Evolutionary conservation across 139 green algal genomes (phyloP).

Genomic region (Medakamo hakoo): DNA sequence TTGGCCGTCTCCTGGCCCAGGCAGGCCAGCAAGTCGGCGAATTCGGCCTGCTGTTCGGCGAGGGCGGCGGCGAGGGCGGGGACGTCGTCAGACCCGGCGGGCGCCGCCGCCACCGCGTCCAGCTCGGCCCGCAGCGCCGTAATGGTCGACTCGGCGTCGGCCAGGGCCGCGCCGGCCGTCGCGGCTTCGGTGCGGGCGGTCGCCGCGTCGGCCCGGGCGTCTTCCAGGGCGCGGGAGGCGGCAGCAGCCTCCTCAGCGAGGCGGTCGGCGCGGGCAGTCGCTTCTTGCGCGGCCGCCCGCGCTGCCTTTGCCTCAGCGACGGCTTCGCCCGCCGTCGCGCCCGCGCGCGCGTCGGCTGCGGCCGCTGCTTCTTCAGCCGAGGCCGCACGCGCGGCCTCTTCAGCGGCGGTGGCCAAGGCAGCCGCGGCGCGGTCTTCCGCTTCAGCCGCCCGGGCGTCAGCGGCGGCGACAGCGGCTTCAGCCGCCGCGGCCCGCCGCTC

Average conservation of each 20-base stretch:
- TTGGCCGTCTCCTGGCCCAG: constrained; percentile 9
- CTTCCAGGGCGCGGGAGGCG: background rate
- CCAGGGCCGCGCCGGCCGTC: background rate
- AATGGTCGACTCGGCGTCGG: background rate
- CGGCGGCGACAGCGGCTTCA: background rate
- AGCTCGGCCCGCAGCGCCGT: too few species aligned
- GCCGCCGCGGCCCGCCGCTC: background rate
- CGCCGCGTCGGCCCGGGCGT: background rate
- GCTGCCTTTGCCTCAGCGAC: background rate
- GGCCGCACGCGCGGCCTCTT: too few species aligned
- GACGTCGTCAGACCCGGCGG: background rate
- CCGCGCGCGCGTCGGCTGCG: background rate
- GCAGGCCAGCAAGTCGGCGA: constrained; percentile 7
- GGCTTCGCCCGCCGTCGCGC: background rate
- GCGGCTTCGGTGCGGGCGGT: background rate
- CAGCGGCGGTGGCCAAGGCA: too few species aligned
- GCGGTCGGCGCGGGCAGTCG: background rate
- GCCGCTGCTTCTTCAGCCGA: background rate
- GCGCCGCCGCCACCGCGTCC: too few species aligned
- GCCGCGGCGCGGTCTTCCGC: too few species aligned
- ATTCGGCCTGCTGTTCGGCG: constrained; percentile 5
- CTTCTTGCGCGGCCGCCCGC: background rate
- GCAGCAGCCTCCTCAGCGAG: background rate
- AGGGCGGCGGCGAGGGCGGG: constrained; percentile 1
- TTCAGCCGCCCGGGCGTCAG: background rate